Base-by-base conservation (phyloP, 768 basidiomycete species). In the Boletus bicolor region DNA sequence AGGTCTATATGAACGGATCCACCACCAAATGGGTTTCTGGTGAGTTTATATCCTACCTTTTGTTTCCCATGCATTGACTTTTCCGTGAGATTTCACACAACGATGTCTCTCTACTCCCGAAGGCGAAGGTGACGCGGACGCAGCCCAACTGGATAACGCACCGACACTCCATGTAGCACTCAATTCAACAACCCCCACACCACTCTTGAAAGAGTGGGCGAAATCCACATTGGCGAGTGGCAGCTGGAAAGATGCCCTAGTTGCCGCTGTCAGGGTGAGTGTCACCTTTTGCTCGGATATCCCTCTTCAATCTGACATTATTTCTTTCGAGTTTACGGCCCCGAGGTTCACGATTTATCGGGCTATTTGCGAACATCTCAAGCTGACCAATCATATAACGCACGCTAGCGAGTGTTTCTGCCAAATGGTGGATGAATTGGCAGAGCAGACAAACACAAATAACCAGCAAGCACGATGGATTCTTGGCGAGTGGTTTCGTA, bases 161-260 rank as follows among this genome's bases (percentile, higher is more conserved):
- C 28, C 28, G 5, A 4, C 28, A 28, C 3, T 3, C 5, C 5
- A 28, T 28, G 26, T 36, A 2, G 3, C 28, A 5, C 17, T 30
- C 2, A 17, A 35, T 32, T 47, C 32, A 10, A 12, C 2, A 0
- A 26, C 19, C 11, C 9, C 15, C 4, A 8, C 11, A 1, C 21
- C 7, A 3, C 46, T 60, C 5, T 44, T 58, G 42, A n/a, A 17
- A 15, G 51, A 28, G 21, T 60, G 56, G 59, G 28, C 44, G 8
- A 51, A 17, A 17, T 24, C 42, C 24, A 46, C 14, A 9, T 30
- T 60, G 34, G 5, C 30, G 1, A 37, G 6, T 41, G 9, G 19
- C n/a, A 3, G 2, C 4, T 41, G 19, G 39, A 11, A 19, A 19
- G 39, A 41, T 41, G 39, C 39, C 19, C 19, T 41, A n/a, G 39